Evolutionary conservation across 306 rosid species (phyloP).

Genomic region (Prunus campanulata): DNA sequence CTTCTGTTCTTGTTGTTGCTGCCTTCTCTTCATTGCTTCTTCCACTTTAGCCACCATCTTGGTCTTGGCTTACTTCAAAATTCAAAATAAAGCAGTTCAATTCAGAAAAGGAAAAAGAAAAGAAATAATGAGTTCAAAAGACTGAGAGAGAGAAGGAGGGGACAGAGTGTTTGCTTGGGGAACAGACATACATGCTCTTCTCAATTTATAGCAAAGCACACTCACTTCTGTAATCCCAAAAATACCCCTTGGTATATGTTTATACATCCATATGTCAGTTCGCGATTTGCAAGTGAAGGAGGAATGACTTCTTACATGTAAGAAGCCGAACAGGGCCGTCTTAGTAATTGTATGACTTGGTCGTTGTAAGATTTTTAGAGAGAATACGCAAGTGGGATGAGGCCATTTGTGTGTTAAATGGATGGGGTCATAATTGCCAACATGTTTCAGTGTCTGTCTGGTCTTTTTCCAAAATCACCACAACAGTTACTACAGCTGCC

Average conservation of each 20-base stretch:
- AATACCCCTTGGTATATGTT: not conserved
- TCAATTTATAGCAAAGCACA: slow-evolving; percentile 42
- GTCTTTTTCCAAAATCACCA: not conserved
- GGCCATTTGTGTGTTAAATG: not conserved
- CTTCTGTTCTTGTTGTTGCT: slow-evolving; percentile 23
- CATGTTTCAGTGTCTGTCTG: not conserved
- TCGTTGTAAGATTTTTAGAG: not conserved
- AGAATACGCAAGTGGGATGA: not conserved
- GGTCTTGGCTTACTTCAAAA: not conserved
- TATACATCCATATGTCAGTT: too few species aligned
- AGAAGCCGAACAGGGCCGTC: too few species aligned
- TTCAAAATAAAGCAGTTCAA: not conserved
- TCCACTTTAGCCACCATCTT: slow-evolving; percentile 80
- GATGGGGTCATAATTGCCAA: not conserved
- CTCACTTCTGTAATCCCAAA: not conserved
- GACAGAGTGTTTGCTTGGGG: slow-evolving; percentile 29
- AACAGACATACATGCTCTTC: slow-evolving; percentile 31
- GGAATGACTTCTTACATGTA: too few species aligned
- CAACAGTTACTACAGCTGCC: not conserved
- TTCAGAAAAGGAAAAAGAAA: not conserved
- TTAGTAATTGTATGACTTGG: too few species aligned
- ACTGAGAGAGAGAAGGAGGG: not conserved
- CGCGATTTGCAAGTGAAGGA: too few species aligned
- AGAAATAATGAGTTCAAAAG: not conserved
- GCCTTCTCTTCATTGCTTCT: slow-evolving; percentile 61